These are phyloP conservation scores for Cladorrhinum sp. DNA, from an alignment of 2,329 filamentous ascomycete species.

Conservation along the genomic window DNA sequence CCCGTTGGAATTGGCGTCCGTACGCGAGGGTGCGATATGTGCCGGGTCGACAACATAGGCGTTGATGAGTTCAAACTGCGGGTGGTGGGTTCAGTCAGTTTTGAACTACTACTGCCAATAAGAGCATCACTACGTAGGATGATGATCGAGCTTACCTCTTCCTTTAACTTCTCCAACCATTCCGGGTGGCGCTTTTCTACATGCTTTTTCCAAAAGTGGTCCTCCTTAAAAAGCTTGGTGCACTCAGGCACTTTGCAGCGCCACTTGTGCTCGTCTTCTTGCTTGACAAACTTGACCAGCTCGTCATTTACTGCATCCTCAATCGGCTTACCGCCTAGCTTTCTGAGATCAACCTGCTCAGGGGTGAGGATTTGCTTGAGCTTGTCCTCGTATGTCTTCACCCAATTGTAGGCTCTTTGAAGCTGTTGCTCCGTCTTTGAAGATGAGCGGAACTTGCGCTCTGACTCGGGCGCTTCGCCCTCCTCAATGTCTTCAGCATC, in stretches of 20 bases:
- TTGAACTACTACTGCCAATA: not conserved
- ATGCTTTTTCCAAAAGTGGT: constrained; percentile 97
- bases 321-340: constrained; percentile 81
- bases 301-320: constrained; percentile 88
- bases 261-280: constrained; percentile 96
- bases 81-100: constrained; percentile 7
- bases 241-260: constrained; percentile 96
- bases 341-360: constrained; percentile 79
- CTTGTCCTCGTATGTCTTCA: constrained; percentile 98
- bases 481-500: constrained; percentile 61
- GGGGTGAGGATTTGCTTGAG: constrained; percentile 89
- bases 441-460: constrained; percentile 70
- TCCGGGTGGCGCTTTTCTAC: constrained; percentile 93
- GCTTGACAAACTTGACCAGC: constrained; percentile 82
- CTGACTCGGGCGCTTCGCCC: constrained; percentile 60
- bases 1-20: constrained; percentile 91
- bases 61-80: constrained; percentile 83
- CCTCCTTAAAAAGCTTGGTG: constrained; percentile 94
- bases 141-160: constrained; percentile 62
- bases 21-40: constrained; percentile 88
- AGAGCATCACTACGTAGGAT: not conserved
- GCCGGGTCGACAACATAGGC: constrained; percentile 91
- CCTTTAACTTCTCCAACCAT: constrained; percentile 75
- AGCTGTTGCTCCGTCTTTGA: constrained; percentile 87
- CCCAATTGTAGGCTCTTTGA: constrained; percentile 96